phyloP scores from a whole-genome alignment of 352 stramenopile species.

The Globisporangium acanthophoron region DNA sequence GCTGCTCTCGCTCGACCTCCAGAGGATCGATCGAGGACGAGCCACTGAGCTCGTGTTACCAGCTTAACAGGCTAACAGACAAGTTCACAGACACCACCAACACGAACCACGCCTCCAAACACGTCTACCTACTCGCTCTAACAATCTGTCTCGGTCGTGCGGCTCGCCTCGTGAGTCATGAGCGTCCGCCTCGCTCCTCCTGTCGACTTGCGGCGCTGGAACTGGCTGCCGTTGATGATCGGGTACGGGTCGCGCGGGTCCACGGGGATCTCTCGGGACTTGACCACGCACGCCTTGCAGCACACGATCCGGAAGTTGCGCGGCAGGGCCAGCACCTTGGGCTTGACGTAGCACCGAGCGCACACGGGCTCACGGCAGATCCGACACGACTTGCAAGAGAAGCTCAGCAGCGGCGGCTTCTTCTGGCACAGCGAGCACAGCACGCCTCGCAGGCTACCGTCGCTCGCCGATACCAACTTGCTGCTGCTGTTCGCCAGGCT shows the following conservation, averaged over 20 bases:
- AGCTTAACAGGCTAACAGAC: too few species aligned
- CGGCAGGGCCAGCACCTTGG: conserved; percentile 26
- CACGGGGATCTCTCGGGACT: conserved; percentile 27
- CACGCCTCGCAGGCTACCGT: not conserved
- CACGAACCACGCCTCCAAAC: too few species aligned
- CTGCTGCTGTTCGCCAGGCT: not conserved
- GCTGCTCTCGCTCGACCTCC: too few species aligned
- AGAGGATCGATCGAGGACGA: too few species aligned
- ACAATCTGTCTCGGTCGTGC: too few species aligned
- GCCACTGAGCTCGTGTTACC: too few species aligned
- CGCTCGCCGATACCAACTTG: not conserved
- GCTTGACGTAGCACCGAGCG: conserved; percentile 47
- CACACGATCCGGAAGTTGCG: conserved; percentile 32
- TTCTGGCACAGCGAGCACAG: conserved; percentile 15
- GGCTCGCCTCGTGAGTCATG: too few species aligned
- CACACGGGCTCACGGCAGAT: conserved; percentile 36
- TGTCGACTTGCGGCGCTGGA: too few species aligned
- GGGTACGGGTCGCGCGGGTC: conserved; percentile 43
- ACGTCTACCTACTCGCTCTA: too few species aligned
- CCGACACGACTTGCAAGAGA: conserved; percentile 24
- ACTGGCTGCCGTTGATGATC: conserved; percentile 11
- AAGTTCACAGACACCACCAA: too few species aligned
- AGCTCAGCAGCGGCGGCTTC: conserved; percentile 21
- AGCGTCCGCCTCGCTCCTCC: too few species aligned
- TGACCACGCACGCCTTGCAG: conserved; percentile 47